Base-by-base conservation (phyloP, 139 green algal species). In the Picochlorum sp. region DNA sequence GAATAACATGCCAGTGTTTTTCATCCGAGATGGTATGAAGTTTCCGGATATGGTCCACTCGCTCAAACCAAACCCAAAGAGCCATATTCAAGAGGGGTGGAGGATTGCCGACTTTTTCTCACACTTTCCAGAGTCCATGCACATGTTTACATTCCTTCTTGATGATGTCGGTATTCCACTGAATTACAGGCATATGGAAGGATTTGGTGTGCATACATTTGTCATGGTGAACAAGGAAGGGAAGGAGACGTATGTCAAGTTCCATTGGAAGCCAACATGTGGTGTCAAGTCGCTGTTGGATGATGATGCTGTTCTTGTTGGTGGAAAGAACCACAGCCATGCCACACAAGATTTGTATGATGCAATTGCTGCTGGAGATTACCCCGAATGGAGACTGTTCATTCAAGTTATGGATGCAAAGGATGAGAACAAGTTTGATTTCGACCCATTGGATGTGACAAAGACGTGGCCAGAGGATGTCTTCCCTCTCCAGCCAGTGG, bases 171-270 rank as follows among this genome's bases (percentile, higher is more conserved):
- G 92, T 73, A 89, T 97, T 58, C 92, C 92, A 18, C 59, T 74
- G 30, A 88, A 96, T 80, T 97, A 97, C 79, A 87, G 90, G 60
- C 79, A 91, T 77, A 96, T 96, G 87, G 80, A 66, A 21, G 92
- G 92, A 63, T 97, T 96, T 82, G 92, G 92, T 10, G 92, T 97
- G 75, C 92, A 98, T 82, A 94, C 92, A 56, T 97, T 95, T 78
- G 85, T 84, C 68, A 76, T 97, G 32, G 61, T 97, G 28, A 94
- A 87, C 65, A 67, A 71, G 46, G 77, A 74, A 24, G 92, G 92
- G 73, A 80, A 68, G 30, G 65, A 92, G 70, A 95, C 84, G 32
- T 83, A 87, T 15, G 87, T 97, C 61, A 97, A 97, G 84, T 97
- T 97, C 84, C 92, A 98, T 84, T 98, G 91, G 91, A 86, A 92